phyloP scores from a whole-genome alignment of 2,329 filamentous ascomycete species.

The Plenodomus tracheiphilus region DNA sequence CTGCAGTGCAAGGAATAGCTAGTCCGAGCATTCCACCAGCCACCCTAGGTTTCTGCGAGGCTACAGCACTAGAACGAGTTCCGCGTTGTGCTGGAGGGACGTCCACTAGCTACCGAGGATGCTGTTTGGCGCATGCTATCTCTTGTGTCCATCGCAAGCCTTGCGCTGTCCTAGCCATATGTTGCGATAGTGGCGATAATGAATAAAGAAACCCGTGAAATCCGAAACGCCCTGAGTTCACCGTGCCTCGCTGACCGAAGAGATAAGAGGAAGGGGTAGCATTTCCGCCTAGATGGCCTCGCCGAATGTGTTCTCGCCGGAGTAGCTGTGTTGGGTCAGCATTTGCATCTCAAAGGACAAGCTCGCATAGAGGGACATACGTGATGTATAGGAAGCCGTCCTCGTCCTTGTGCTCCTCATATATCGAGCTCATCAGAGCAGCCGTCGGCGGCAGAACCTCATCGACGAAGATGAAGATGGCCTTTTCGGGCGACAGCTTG shows the following conservation, averaged over 20 bases:
- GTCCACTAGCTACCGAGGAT: constrained; percentile 6
- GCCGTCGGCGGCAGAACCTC: constrained; percentile 96
- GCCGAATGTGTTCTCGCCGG: constrained; percentile 98
- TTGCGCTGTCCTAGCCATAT: constrained; percentile 15
- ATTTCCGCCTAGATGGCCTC: constrained; percentile 43
- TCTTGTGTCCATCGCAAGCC: neutral
- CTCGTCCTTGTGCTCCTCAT: constrained; percentile 95
- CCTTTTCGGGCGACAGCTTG: constrained; percentile 99
- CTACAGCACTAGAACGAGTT: neutral
- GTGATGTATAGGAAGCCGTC: constrained; percentile 97
- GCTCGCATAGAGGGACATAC: constrained; percentile 52
- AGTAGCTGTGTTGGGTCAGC: constrained; percentile 65
- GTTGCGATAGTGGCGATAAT: constrained; percentile 19
- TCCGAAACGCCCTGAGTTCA: constrained; percentile 38
- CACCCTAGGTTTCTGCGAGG: neutral
- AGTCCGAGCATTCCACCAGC: constrained; percentile 10
- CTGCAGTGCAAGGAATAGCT: constrained; percentile 16
- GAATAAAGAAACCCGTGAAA: constrained; percentile 25
- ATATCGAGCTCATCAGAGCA: constrained; percentile 98
- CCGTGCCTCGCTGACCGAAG: constrained; percentile 25
- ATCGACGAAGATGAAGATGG: constrained; percentile 99
- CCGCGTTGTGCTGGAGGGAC: constrained; percentile 4
- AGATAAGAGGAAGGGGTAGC: constrained; percentile 17
- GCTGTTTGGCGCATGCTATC: constrained; percentile 8
- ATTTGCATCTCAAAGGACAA: neutral